phyloP scores from a whole-genome alignment of 2,329 filamentous ascomycete genomes.

The Teratosphaeria zuluensis region DNA sequence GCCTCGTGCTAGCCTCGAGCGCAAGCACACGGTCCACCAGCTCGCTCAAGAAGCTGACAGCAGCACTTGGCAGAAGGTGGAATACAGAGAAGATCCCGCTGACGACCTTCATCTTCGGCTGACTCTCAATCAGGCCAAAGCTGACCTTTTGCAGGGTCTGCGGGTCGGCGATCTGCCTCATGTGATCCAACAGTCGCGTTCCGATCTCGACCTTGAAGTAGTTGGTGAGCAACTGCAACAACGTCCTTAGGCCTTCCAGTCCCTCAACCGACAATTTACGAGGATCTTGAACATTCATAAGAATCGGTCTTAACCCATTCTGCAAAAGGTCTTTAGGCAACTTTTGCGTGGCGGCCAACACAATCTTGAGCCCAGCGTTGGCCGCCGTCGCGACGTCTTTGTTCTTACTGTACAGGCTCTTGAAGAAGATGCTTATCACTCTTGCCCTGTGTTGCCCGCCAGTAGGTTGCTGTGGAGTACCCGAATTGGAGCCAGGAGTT shows the following conservation, averaged over 20 bases:
- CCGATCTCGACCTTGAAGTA: constrained; percentile 99
- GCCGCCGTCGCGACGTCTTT: constrained; percentile 88
- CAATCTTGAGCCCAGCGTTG: constrained; percentile 78
- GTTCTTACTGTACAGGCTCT: constrained; percentile 87
- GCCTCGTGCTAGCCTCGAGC: constrained; percentile 71
- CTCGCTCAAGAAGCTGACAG: constrained; percentile 81
- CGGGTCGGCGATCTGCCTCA: constrained; percentile 80
- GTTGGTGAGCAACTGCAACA: constrained; percentile 85
- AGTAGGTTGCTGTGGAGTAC: constrained; percentile 37
- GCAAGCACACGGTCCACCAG: constrained; percentile 85
- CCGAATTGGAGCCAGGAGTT: constrained; percentile 5
- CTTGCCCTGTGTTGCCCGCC: constrained; percentile 43
- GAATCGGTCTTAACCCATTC: constrained; percentile 84
- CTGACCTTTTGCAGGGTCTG: constrained; percentile 76
- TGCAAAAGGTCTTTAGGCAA: constrained; percentile 92
- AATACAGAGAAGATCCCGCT: constrained; percentile 95
- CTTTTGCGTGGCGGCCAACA: constrained; percentile 80
- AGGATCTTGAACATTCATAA: constrained; percentile 91
- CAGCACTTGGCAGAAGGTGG: constrained; percentile 83
- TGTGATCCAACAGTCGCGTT: constrained; percentile 81
- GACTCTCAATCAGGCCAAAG: constrained; percentile 89
- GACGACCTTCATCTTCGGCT: constrained; percentile 86
- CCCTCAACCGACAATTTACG: constrained; percentile 82
- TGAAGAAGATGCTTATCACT: constrained; percentile 96
- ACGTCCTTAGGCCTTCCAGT: constrained; percentile 78